Evolutionary conservation across 441 rosid genomes (phyloP).

Genomic region (Mallotus repandus): DNA sequence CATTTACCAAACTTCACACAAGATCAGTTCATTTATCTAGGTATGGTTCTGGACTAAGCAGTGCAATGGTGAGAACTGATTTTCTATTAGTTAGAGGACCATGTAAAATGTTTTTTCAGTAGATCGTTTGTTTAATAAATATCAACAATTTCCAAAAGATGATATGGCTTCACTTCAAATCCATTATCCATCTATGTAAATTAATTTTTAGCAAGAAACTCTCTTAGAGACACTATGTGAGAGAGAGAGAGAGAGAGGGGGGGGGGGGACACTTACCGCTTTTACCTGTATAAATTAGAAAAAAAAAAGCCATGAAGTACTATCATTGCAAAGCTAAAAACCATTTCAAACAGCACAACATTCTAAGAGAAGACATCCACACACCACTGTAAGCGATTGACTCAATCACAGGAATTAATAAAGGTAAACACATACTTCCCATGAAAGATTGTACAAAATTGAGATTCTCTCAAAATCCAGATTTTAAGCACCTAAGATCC

Average conservation of each 20-base stretch:
- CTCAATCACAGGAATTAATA: background rate
- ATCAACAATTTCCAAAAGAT: background rate
- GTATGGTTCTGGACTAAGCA: too few species aligned
- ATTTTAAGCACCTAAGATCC: background rate
- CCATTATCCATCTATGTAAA: background rate
- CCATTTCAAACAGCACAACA: too few species aligned
- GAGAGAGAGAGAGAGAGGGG: background rate
- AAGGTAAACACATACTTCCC: background rate
- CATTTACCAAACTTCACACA: background rate
- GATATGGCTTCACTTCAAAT: background rate
- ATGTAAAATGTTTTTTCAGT: too few species aligned
- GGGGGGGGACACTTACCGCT: background rate
- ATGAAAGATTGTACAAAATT: background rate
- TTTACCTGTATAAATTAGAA: too few species aligned
- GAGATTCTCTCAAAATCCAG: constrained; percentile 2
- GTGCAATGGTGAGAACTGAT: too few species aligned
- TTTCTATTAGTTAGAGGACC: too few species aligned
- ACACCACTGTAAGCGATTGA: background rate
- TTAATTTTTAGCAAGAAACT: background rate
- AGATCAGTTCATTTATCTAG: background rate
- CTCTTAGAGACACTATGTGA: background rate
- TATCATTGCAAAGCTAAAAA: too few species aligned
- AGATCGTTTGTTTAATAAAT: background rate
- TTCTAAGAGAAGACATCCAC: background rate
- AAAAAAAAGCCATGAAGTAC: too few species aligned